Conservation (phyloP, 139 green algal species). For the Ettlia oleoabundans region DNA sequence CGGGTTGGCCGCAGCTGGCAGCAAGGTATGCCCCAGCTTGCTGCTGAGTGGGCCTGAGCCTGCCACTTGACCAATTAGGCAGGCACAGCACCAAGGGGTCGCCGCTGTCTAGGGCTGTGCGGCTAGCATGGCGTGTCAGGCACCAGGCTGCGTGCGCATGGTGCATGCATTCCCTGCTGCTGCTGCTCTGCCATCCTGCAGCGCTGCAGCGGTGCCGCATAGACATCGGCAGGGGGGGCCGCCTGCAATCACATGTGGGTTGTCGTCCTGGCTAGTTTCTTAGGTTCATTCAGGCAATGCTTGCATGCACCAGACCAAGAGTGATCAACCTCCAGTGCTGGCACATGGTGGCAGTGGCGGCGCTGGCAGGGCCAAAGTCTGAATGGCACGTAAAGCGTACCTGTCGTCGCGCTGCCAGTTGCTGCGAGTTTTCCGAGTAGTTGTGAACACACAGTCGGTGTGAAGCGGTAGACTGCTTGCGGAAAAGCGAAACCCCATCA, state of each 20-base stretch:
- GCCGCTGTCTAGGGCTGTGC: background rate
- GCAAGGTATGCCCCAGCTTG: background rate
- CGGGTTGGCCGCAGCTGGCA: background rate
- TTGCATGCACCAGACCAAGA: no score
- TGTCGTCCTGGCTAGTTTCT: no score
- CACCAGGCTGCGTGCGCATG: background rate
- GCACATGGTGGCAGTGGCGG: no score
- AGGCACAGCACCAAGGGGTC: slow-evolving; percentile 2
- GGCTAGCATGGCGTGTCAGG: background rate
- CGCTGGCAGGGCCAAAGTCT: no score
- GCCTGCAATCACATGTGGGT: background rate
- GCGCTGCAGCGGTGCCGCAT: background rate
- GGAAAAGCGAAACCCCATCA: no score
- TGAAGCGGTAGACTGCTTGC: no score
- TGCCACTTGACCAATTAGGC: slow-evolving; percentile 7
- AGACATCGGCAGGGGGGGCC: slow-evolving; percentile 20
- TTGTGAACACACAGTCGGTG: no score
- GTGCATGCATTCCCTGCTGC: slow-evolving; percentile 5
- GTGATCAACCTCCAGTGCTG: no score
- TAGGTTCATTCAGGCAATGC: background rate
- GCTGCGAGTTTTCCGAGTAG: no score
- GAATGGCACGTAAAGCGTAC: no score
- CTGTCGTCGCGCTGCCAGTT: no score
- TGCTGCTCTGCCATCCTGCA: background rate
- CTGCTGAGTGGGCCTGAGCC: background rate